Evolutionary conservation across 352 stramenopile genomes (phyloP).

Genomic region (Phytophthora pinifolia): DNA sequence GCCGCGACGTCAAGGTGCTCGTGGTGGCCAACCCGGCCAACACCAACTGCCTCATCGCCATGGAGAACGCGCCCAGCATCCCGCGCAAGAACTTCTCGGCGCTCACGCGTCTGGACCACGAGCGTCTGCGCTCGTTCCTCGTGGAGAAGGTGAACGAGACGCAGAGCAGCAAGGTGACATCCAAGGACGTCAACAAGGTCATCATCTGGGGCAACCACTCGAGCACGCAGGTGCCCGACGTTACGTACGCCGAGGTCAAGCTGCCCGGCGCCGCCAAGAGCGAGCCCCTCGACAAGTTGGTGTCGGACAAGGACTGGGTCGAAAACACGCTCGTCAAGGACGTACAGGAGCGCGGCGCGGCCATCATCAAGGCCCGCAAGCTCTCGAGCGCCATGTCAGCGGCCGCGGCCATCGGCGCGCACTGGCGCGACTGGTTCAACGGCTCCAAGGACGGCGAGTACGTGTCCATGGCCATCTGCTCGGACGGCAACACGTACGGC

Average conservation of each 20-base stretch:
- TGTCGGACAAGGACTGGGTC: conserved; percentile 63
- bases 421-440: conserved; percentile 87
- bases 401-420: conserved; percentile 78
- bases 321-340: conserved; percentile 74
- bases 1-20: conserved; percentile 83
- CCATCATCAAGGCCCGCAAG: conserved; percentile 89
- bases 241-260: conserved; percentile 56
- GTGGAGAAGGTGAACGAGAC: conserved; percentile 73
- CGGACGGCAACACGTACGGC: conserved; percentile 86
- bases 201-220: conserved; percentile 94
- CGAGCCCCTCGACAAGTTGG: conserved; percentile 37
- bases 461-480: conserved; percentile 91
- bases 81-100: conserved; percentile 89
- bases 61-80: conserved; percentile 89
- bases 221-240: conserved; percentile 89
- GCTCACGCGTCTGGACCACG: conserved; percentile 89
- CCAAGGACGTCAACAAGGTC: conserved; percentile 80
- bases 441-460: conserved; percentile 61
- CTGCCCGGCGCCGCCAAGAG: conserved; percentile 20
- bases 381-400: conserved; percentile 90
- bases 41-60: conserved; percentile 90
- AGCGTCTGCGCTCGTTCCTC: conserved; percentile 86
- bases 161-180: conserved; percentile 45
- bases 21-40: conserved; percentile 94
- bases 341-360: conserved; percentile 86